Conservation (phyloP, 2,329 filamentous ascomycete genomes). For the Nectriaceae sp. region DNA sequence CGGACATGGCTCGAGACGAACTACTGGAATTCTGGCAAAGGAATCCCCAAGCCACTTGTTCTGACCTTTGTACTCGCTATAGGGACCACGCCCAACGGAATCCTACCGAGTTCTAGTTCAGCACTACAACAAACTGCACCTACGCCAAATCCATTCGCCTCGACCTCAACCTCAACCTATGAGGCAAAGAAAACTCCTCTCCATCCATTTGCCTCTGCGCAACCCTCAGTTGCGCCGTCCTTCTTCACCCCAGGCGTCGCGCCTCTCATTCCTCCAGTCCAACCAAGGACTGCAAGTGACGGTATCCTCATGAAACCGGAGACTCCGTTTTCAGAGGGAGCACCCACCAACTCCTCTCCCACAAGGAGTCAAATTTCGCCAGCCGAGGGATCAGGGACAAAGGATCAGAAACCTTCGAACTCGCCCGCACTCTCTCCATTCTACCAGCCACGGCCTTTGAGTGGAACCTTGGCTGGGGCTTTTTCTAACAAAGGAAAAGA, state of each 20-base stretch:
- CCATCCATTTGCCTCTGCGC: slow-evolving; percentile 28
- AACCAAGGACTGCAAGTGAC: no score
- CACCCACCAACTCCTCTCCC: no score
- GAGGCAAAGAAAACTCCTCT: slow-evolving; percentile 7
- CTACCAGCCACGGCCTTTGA: no score
- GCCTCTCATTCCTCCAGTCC: slow-evolving; percentile 1
- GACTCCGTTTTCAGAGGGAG: no score
- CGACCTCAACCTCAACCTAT: slow-evolving; percentile 5
- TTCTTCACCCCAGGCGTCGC: slow-evolving; percentile 7
- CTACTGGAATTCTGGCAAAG: slow-evolving; percentile 31
- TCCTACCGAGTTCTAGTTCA: slow-evolving; percentile 11
- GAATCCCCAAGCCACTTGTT: slow-evolving; percentile 28
- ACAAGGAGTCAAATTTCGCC: no score
- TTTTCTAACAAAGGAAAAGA: no score
- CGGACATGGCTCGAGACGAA: slow-evolving; percentile 26
- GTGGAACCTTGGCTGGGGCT: no score
- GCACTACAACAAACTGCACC: slow-evolving; percentile 17
- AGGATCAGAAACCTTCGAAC: no score
- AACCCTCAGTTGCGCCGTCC: slow-evolving; percentile 8
- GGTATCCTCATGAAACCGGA: no score
- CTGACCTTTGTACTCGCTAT: slow-evolving; percentile 31
- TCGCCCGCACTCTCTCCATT: no score
- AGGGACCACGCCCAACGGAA: slow-evolving; percentile 28
- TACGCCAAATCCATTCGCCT: slow-evolving; percentile 26
- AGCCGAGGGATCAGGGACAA: no score